A percentile compares a stretch with the other conserved stretches of the same genome.
These are phyloP conservation scores for Phytophthora pluvialis DNA, from an alignment of 352 stramenopile species.

Conservation along the genomic window DNA sequence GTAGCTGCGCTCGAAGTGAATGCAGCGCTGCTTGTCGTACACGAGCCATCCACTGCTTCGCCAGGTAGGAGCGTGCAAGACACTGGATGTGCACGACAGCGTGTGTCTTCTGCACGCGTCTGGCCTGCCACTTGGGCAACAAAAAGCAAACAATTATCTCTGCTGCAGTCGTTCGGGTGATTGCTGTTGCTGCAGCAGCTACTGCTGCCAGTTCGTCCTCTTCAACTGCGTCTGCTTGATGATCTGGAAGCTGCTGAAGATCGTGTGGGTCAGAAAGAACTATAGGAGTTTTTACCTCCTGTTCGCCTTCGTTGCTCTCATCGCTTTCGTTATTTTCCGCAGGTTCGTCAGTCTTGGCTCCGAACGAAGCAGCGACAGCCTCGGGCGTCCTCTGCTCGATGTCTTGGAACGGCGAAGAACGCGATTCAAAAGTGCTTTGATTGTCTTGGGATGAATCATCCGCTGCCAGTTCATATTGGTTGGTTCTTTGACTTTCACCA, in stretches of 20 bases:
- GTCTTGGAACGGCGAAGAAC: neutral
- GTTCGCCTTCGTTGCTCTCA: neutral
- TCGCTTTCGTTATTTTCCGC: neutral
- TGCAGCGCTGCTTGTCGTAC: slow-evolving; percentile 8
- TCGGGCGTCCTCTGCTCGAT: neutral
- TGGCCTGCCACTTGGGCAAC: slow-evolving; percentile 14
- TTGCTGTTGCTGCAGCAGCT: neutral
- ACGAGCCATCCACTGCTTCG: slow-evolving; percentile 10
- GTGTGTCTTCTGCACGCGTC: neutral
- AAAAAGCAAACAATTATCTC: slow-evolving; percentile 20
- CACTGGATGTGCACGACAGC: slow-evolving; percentile 28
- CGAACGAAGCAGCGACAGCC: neutral
- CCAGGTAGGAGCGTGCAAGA: slow-evolving; percentile 15
- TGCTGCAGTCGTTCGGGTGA: slow-evolving; percentile 1
- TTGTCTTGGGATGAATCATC: neutral
- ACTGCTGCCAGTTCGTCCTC: neutral
- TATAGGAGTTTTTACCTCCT: neutral
- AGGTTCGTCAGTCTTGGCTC: neutral
- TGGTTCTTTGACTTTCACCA: neutral
- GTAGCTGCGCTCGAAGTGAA: slow-evolving; percentile 25
- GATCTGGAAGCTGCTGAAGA: neutral
- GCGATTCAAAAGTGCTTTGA: neutral
- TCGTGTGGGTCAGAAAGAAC: neutral
- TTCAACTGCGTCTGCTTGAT: neutral
- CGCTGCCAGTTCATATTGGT: neutral